Evolutionary conservation across 164 flowering plant species (phyloP).

Genomic region (Cinnamomum micranthum): DNA sequence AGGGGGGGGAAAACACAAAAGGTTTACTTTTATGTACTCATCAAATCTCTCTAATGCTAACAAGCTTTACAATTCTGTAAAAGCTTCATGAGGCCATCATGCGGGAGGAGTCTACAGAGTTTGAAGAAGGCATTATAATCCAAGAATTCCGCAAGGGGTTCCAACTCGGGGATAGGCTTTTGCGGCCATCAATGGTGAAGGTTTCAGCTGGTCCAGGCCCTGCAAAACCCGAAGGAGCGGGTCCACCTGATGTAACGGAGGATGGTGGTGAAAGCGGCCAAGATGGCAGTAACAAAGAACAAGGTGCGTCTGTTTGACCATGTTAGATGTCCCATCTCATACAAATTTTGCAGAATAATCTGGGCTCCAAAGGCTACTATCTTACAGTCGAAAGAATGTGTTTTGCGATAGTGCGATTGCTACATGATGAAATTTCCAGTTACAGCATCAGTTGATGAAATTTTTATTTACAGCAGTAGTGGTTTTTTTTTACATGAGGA

Average conservation of each 20-base stretch:
- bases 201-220: slow-evolving; percentile 96
- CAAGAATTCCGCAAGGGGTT: slow-evolving; percentile 83
- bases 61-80: slow-evolving; percentile 3
- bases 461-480: too few relatives aligned
- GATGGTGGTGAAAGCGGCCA: slow-evolving; percentile 17
- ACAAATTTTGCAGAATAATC: slow-evolving; percentile 25
- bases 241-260: slow-evolving; percentile 12
- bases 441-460: too few relatives aligned
- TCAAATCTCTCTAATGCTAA: background rate
- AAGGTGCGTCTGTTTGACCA: slow-evolving; percentile 18
- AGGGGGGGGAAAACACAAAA: too few relatives aligned
- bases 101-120: slow-evolving; percentile 79
- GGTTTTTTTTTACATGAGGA: too few relatives aligned
- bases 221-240: slow-evolving; percentile 39
- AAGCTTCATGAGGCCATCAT: slow-evolving; percentile 93
- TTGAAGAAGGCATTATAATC: slow-evolving; percentile 62
- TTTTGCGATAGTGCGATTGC: too few relatives aligned
- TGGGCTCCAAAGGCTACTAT: background rate
- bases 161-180: slow-evolving; percentile 71
- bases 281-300: slow-evolving; percentile 13
- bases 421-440: too few relatives aligned
- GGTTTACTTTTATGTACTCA: too few relatives aligned
- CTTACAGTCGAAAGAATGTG: too few relatives aligned
- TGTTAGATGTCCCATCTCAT: background rate
- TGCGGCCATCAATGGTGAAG: slow-evolving; percentile 93